A percentile compares a stretch with the other conserved stretches of the same genome.
Conservation (phyloP, 148 eudicot genomes). For the Agrostemma githago region DNA sequence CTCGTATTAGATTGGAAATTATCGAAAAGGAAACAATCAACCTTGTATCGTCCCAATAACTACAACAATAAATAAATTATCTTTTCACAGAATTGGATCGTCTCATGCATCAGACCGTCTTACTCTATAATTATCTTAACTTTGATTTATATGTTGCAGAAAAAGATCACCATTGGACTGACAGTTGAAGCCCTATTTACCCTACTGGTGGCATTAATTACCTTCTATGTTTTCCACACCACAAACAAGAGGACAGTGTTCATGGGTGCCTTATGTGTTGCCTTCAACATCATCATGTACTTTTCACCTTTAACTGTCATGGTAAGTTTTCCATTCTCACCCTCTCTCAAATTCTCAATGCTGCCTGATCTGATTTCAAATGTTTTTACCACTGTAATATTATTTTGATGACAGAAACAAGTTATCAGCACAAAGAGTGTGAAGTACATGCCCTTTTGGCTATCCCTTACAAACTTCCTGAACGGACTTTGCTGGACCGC, state of each 20-base stretch:
- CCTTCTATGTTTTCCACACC: slow-evolving; percentile 36
- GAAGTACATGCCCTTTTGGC: slow-evolving; percentile 65
- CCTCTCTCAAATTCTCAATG: too few relatives aligned
- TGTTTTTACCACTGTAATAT: background rate
- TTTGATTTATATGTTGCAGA: slow-evolving; percentile 34
- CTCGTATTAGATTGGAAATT: too few relatives aligned
- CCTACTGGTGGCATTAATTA: slow-evolving; percentile 22
- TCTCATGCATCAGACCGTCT: too few relatives aligned
- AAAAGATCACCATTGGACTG: slow-evolving; percentile 29
- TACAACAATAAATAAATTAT: too few relatives aligned
- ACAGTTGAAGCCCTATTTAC: slow-evolving; percentile 34
- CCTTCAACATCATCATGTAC: slow-evolving; percentile 63
- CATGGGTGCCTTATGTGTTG: slow-evolving; percentile 51
- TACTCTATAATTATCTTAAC: background rate
- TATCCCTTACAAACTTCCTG: slow-evolving; percentile 53
- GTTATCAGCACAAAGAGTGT: slow-evolving; percentile 78
- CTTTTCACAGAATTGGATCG: too few relatives aligned
- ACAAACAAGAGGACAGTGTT: slow-evolving; percentile 39
- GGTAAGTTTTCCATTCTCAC: slow-evolving; percentile 31
- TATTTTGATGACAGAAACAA: slow-evolving; percentile 26
- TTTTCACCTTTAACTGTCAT: slow-evolving; percentile 64
- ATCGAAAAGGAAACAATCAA: too few relatives aligned
- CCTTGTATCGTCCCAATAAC: too few relatives aligned
- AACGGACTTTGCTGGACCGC: slow-evolving; percentile 58
- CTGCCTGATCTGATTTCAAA: too few relatives aligned